Percentiles rank a stretch among this genome's conserved stretches.
Evolutionary conservation across 495 filamentous ascomycete species (phyloP).

Genomic region (Aspergillus nidulans): DNA sequence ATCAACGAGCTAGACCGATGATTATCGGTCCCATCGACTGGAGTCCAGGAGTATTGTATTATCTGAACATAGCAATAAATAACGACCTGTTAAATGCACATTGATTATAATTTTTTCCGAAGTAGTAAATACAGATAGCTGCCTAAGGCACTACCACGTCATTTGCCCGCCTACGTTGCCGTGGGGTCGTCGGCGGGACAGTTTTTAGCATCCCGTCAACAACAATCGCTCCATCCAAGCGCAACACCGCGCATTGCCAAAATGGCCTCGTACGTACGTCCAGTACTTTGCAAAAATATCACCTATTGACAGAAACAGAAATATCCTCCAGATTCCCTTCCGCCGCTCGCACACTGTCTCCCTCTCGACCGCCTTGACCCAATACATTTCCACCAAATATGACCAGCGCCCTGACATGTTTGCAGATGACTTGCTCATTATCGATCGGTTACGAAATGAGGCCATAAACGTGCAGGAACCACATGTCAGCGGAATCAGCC

Average conservation of each 20-base stretch:
- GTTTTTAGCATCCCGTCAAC: constrained; percentile 30
- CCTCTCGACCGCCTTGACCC: constrained; percentile 77
- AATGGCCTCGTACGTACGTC: constrained; percentile 40
- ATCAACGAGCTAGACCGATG: constrained; percentile 34
- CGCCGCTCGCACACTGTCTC: constrained; percentile 74
- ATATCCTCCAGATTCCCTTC: constrained; percentile 71
- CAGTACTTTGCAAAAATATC: not conserved
- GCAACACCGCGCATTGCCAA: constrained; percentile 17
- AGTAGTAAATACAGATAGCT: not conserved
- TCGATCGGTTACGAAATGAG: constrained; percentile 75
- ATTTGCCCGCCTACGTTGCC: constrained; percentile 28
- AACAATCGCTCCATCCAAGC: constrained; percentile 22
- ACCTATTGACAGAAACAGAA: constrained; percentile 15
- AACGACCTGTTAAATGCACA: not conserved
- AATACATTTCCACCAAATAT: constrained; percentile 98
- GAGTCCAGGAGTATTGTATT: constrained; percentile 8
- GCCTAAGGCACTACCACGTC: constrained; percentile 28
- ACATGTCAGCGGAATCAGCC: constrained; percentile 82
- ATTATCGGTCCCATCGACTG: not conserved
- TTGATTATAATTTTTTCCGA: not conserved
- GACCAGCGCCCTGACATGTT: constrained; percentile 99
- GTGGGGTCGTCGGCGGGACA: constrained; percentile 15
- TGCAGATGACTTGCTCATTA: constrained; percentile 76
- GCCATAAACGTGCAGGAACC: constrained; percentile 85
- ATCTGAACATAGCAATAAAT: not conserved